phyloP scores from a whole-genome alignment of 192 early-diverging fungal genomes.

The Rhizoclosmatium sp. region DNA sequence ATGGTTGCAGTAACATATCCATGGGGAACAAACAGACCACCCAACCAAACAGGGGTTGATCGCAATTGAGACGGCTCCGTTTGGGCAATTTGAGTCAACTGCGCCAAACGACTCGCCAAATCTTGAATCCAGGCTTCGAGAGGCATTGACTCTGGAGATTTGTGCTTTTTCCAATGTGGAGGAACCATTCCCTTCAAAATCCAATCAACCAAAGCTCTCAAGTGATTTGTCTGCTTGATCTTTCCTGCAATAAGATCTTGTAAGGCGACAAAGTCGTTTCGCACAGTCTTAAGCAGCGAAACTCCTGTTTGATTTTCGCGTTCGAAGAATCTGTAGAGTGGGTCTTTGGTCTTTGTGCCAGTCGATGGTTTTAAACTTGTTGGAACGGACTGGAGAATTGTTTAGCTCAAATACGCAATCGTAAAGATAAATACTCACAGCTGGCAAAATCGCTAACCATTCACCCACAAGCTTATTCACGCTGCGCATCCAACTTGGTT shows the following conservation, averaged over 20 bases:
- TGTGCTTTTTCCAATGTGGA: constrained; percentile 73
- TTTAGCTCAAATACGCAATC: not conserved
- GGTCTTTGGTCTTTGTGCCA: constrained; percentile 58
- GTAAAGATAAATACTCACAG: constrained; percentile 31
- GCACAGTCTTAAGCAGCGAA: constrained; percentile 66
- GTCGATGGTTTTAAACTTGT: constrained; percentile 34
- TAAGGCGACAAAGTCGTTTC: constrained; percentile 72
- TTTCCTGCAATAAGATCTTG: constrained; percentile 75
- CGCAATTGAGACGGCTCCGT: constrained; percentile 4
- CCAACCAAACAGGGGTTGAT: constrained; percentile 73
- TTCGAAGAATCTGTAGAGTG: constrained; percentile 85
- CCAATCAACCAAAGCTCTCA: constrained; percentile 73
- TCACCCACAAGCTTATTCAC: constrained; percentile 59
- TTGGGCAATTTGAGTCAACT: constrained; percentile 60
- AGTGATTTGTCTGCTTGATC: constrained; percentile 87
- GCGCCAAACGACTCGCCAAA: constrained; percentile 73
- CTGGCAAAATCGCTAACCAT: constrained; percentile 69
- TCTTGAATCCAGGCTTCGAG: constrained; percentile 78
- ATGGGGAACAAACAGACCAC: constrained; percentile 87
- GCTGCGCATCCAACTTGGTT: constrained; percentile 82
- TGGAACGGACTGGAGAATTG: constrained; percentile 18
- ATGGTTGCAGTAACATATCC: constrained; percentile 92
- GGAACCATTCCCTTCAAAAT: constrained; percentile 76
- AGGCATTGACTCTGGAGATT: constrained; percentile 63
- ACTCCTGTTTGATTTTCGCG: constrained; percentile 76